Evolutionary conservation across 371 early-diverging fungal genomes (phyloP).

Genomic region (Haplosporangium sp.): DNA sequence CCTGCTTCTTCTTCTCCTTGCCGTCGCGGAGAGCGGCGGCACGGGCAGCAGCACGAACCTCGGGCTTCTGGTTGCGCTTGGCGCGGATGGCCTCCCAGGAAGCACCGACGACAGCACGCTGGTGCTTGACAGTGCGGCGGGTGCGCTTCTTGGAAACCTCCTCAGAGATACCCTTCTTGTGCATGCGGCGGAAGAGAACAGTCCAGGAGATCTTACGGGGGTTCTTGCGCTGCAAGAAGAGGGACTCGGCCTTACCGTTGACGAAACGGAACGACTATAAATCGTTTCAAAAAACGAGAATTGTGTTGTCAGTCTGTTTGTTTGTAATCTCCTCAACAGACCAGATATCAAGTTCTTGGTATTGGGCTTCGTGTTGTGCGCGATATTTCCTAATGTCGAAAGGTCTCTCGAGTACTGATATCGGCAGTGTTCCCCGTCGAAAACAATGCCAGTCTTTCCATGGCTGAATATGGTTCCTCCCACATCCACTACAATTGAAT

Average conservation of each 20-base stretch:
- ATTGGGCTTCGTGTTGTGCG: too few relatives aligned
- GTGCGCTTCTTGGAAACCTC: conserved; percentile 97
- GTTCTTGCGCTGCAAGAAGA: conserved; percentile 96
- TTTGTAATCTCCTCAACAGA: too few relatives aligned
- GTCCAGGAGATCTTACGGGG: conserved; percentile 98
- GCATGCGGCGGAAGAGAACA: conserved; percentile 94
- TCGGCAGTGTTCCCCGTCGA: too few relatives aligned
- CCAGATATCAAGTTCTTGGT: too few relatives aligned
- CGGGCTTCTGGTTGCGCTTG: conserved; percentile 95
- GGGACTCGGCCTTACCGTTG: conserved; percentile 95
- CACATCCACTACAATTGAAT: too few relatives aligned
- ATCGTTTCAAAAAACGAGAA: too few relatives aligned
- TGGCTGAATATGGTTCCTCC: too few relatives aligned
- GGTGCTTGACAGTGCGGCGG: conserved; percentile 94
- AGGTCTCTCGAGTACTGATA: too few relatives aligned
- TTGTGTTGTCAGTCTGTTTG: too few relatives aligned
- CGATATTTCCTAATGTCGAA: too few relatives aligned
- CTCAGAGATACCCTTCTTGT: conserved; percentile 98
- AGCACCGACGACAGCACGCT: conserved; percentile 96
- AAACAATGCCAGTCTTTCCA: too few relatives aligned
- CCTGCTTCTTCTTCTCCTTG: conserved; percentile 90
- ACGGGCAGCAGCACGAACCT: conserved; percentile 93
- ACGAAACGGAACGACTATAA: conserved; percentile 92
- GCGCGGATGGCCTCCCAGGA: conserved; percentile 95
- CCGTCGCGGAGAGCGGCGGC: conserved; percentile 85